phyloP scores from a whole-genome alignment of 169 alveolate species.

The Cryptosporidium andersoni region DNA sequence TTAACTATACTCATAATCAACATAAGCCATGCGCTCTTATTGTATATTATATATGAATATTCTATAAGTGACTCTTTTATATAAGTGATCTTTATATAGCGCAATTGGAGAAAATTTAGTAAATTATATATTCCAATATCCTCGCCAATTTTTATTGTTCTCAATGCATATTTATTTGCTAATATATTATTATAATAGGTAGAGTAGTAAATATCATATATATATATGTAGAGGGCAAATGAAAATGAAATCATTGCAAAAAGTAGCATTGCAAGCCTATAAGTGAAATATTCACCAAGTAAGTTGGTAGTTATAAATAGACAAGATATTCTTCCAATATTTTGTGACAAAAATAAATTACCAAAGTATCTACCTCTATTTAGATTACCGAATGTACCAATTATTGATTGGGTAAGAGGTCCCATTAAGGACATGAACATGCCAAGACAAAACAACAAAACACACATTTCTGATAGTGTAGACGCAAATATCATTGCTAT shows the following conservation, averaged over 20 bases:
- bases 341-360: slow-evolving; percentile 46
- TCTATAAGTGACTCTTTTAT: slow-evolving; percentile 9
- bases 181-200: background rate
- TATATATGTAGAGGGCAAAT: slow-evolving; percentile 37
- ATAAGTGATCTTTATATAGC: background rate
- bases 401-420: slow-evolving; percentile 60
- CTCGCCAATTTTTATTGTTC: background rate
- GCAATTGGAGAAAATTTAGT: no score
- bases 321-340: slow-evolving; percentile 66
- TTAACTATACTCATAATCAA: slow-evolving; percentile 75
- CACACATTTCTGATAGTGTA: slow-evolving; percentile 27
- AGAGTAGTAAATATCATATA: slow-evolving; percentile 15
- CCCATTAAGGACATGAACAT: slow-evolving; percentile 55
- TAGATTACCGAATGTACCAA: slow-evolving; percentile 46
- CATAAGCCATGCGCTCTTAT: slow-evolving; percentile 77
- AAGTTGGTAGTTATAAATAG: slow-evolving; percentile 46
- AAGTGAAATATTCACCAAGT: slow-evolving; percentile 47
- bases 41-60: slow-evolving; percentile 73
- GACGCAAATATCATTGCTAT: slow-evolving; percentile 41
- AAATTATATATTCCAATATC: no score
- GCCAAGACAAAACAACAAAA: slow-evolving; percentile 31
- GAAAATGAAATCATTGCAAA: slow-evolving; percentile 34
- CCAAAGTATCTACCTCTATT: slow-evolving; percentile 65
- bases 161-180: background rate
- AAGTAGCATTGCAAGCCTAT: slow-evolving; percentile 11